Base-by-base conservation (phyloP, 164 flowering plant species). In the Hamamelis virginiana region DNA sequence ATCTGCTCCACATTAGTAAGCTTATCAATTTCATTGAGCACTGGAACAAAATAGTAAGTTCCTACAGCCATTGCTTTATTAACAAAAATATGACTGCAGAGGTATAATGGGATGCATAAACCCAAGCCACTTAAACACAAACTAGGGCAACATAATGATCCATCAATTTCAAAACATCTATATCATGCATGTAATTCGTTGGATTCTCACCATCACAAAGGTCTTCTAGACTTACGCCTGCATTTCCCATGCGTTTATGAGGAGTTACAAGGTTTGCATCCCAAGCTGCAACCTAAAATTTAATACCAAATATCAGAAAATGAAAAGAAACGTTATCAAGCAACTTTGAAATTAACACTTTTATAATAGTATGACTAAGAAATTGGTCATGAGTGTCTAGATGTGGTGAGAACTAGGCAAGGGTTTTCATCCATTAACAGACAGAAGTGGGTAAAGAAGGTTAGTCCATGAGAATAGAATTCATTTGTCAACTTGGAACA, bases 191-290 rank as follows among this genome's bases (percentile, higher is more conserved):
- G 21, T 8, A 43, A 66, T 33, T 21, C n/a, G 62, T 67, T 28
- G 33, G 75, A 66, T 67, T 43, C 81, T 80, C 74, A 95, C 99
- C 99, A 81, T 95, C 93, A 79, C 89, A 86, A 16, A 92, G 69
- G 67, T 70, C 23, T 50, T 91, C 90, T 74, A 95, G 73, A 74
- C 66, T 75, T 51, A 95, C 69, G 53, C 69, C 79, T 26, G 90
- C 76, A 81, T 95, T 89, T 16, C 98, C 98, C 98, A 95, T 92
- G 66, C 98, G 98, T 65, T 92, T 95, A 80, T 86, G 98, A 64
- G 98, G 98, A 71, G 97, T 80, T 13, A 95, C 92, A 76, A 95
- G 91, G 80, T 95, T 95, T 71, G 98, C 98, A 83, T 95, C 98
- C 98, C 98, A 95, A 72, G 96, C 97, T 62, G 98, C 98, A 75